A percentile compares a stretch with the other conserved stretches of the same genome.
Evolutionary conservation across 2,329 filamentous ascomycete species (phyloP).

Genomic region (Coleophoma cylindrospora): DNA sequence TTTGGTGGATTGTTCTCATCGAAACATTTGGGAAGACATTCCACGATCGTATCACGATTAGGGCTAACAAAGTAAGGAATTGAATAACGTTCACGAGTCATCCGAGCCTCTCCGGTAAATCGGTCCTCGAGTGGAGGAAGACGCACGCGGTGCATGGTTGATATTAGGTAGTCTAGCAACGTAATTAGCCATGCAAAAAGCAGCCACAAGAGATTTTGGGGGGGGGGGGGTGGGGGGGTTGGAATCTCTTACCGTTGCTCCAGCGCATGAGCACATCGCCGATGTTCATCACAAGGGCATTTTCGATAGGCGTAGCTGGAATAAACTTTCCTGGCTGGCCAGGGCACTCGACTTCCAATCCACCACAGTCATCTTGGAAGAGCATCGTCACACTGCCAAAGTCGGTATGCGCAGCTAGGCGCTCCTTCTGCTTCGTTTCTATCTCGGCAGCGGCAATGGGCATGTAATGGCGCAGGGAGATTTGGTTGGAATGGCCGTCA

Average conservation of each 20-base stretch:
- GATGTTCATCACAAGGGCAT: conserved; percentile 39
- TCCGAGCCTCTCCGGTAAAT: conserved; percentile 1
- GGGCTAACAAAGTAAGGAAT: conserved; percentile 11
- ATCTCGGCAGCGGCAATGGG: conserved; percentile 12
- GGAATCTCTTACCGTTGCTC: conserved; percentile 10
- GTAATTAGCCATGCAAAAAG: no score
- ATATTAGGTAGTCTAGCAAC: conserved; percentile 26
- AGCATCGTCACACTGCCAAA: conserved; percentile 40
- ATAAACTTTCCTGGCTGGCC: conserved; percentile 14
- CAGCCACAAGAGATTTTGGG: no score
- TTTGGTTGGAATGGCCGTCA: conserved; percentile 3
- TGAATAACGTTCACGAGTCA: conserved; percentile 6
- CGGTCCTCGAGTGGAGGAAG: conserved; percentile 2
- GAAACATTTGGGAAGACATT: background rate
- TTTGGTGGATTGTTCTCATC: background rate
- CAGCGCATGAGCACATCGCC: conserved; percentile 30
- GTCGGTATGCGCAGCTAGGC: conserved; percentile 32
- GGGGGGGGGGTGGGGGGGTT: no score
- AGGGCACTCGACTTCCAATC: conserved; percentile 39
- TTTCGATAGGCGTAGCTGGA: conserved; percentile 32
- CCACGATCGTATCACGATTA: conserved; percentile 3
- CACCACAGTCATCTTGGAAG: conserved; percentile 38
- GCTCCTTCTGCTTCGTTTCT: conserved; percentile 3
- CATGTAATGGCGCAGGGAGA: conserved; percentile 39
- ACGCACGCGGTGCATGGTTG: conserved; percentile 10